Conservation (phyloP, 164 flowering plant species). For the Magnolia kwangsiensis region DNA sequence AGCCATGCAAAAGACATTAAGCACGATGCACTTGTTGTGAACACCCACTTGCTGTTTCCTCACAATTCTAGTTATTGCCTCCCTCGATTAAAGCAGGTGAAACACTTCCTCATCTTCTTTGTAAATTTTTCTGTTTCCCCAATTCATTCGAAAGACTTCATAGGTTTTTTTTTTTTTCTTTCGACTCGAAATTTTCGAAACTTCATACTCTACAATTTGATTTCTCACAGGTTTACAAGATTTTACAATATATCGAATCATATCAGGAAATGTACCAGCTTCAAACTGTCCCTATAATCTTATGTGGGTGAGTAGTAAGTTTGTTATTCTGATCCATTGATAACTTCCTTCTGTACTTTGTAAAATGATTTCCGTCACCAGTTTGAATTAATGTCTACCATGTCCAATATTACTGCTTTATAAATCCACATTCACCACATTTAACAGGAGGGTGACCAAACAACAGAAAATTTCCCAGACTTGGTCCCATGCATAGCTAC, state of each 20-base stretch:
- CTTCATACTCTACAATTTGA: neutral
- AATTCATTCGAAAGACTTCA: no score
- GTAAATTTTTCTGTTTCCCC: no score
- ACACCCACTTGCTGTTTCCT: constrained; percentile 91
- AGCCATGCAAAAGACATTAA: constrained; percentile 33
- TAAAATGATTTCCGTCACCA: neutral
- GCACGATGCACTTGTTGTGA: constrained; percentile 83
- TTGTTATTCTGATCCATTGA: no score
- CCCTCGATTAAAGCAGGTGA: constrained; percentile 76
- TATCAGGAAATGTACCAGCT: constrained; percentile 79
- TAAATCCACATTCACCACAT: no score
- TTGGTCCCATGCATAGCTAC: no score
- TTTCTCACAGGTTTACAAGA: constrained; percentile 68
- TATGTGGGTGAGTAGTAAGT: constrained; percentile 69
- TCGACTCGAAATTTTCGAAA: no score
- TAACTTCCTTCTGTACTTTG: no score
- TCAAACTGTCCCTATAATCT: constrained; percentile 67
- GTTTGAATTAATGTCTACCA: neutral
- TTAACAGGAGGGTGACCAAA: no score
- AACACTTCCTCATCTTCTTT: neutral
- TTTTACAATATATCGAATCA: constrained; percentile 80
- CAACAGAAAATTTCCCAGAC: no score
- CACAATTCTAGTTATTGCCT: constrained; percentile 78
- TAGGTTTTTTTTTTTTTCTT: no score
- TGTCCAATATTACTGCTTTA: neutral